phyloP scores from a whole-genome alignment of 495 filamentous ascomycete genomes.

The Eremomyces bilateralis region DNA sequence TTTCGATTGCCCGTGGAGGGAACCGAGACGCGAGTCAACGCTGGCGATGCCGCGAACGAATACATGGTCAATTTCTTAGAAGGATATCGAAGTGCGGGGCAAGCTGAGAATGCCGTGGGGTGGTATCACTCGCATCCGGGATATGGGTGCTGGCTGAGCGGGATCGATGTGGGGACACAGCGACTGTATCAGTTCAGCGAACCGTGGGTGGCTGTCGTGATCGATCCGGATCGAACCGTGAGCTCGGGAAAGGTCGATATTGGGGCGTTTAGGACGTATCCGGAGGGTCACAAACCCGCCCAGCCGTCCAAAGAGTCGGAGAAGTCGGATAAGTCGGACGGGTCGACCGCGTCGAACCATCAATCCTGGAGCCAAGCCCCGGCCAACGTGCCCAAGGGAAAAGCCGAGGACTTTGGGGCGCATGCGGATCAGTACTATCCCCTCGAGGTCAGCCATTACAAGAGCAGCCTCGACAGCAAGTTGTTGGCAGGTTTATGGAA shows the following conservation, averaged over 20 bases:
- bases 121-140: constrained; percentile 99
- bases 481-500: constrained; percentile 87
- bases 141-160: constrained; percentile 94
- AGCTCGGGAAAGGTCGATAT: constrained; percentile 92
- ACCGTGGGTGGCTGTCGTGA: constrained; percentile 88
- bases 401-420: constrained; percentile 91
- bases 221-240: constrained; percentile 92
- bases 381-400: constrained; percentile 67
- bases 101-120: constrained; percentile 78
- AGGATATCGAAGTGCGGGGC: constrained; percentile 45
- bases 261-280: constrained; percentile 84
- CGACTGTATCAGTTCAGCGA: constrained; percentile 68
- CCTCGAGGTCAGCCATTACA: constrained; percentile 81
- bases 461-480: constrained; percentile 67
- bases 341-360: constrained; percentile 21
- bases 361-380: constrained; percentile 28
- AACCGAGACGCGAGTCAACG: constrained; percentile 94
- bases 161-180: constrained; percentile 87
- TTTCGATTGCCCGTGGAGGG: constrained; percentile 91
- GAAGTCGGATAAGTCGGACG: constrained; percentile 8
- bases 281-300: constrained; percentile 41
- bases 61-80: constrained; percentile 79
- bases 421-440: constrained; percentile 77
- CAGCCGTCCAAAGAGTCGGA: too few relatives aligned
- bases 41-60: constrained; percentile 83